A percentile compares a stretch with the other conserved stretches of the same genome.
These are phyloP conservation scores for Fusarium pseudograminearum DNA, from an alignment of 2,329 filamentous ascomycete genomes.

Conservation along the genomic window DNA sequence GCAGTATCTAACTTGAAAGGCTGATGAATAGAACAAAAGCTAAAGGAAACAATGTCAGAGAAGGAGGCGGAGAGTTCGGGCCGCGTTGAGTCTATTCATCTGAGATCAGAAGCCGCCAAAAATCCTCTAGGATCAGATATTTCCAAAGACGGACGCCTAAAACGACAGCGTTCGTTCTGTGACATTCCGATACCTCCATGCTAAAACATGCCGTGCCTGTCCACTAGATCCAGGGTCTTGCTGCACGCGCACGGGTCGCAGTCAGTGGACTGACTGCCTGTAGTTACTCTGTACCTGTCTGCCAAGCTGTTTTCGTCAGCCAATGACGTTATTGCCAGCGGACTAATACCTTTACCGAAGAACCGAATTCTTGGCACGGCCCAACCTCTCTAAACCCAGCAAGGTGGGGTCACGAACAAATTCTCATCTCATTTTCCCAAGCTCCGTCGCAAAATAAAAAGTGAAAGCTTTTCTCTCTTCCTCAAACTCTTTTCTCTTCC, in stretches of 20 bases:
- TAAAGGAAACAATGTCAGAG: background rate
- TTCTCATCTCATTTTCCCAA: slow-evolving; percentile 49
- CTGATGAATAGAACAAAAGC: slow-evolving; percentile 22
- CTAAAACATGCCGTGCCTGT: slow-evolving; percentile 14
- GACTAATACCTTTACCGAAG: slow-evolving; percentile 31
- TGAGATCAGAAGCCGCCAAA: slow-evolving; percentile 28
- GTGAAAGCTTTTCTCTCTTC: slow-evolving; percentile 38
- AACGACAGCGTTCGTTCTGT: slow-evolving; percentile 20
- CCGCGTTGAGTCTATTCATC: slow-evolving; percentile 18
- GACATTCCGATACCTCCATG: slow-evolving; percentile 7
- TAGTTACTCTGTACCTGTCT: slow-evolving; percentile 11
- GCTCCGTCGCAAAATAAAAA: slow-evolving; percentile 45
- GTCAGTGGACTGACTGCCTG: background rate
- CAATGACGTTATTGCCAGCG: slow-evolving; percentile 44
- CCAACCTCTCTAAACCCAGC: slow-evolving; percentile 46
- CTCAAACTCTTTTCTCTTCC: slow-evolving; percentile 22
- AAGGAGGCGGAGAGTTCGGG: slow-evolving; percentile 32
- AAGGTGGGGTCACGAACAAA: slow-evolving; percentile 49
- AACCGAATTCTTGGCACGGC: slow-evolving; percentile 32
- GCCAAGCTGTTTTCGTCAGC: slow-evolving; percentile 42
- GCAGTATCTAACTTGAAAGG: slow-evolving; percentile 2
- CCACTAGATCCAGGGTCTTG: slow-evolving; percentile 35
- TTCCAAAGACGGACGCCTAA: slow-evolving; percentile 29
- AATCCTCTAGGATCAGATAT: slow-evolving; percentile 20
- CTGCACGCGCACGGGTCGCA: slow-evolving; percentile 9